Conservation (phyloP, 2,329 filamentous ascomycete species). For the Ceratocystiopsis minuta region DNA sequence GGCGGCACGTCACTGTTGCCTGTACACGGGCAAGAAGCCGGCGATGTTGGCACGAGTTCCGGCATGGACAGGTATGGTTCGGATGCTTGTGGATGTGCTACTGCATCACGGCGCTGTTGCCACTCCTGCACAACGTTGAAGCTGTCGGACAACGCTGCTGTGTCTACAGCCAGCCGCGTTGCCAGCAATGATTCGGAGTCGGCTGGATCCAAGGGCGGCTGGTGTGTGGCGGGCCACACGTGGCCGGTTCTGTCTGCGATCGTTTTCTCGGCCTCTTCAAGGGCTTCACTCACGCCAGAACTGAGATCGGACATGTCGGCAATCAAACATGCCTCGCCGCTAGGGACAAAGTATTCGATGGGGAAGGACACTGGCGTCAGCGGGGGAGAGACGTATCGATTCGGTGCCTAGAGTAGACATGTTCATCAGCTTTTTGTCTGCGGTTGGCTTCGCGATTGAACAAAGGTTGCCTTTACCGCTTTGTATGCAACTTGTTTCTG, state of each 20-base stretch:
- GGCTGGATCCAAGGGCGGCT: neutral
- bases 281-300: conserved; percentile 5
- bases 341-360: conserved; percentile 1
- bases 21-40: no score
- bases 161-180: neutral
- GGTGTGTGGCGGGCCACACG: neutral
- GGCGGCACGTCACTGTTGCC: no score
- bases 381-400: conserved; percentile 3
- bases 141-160: neutral
- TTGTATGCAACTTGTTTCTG: neutral
- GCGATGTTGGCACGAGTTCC: no score
- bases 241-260: neutral
- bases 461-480: no score
- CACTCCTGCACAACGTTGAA: no score
- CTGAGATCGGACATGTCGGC: conserved; percentile 7
- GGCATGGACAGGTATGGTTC: no score
- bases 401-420: neutral
- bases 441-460: no score
- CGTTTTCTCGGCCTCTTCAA: conserved; percentile 1
- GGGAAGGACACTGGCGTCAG: conserved; percentile 1
- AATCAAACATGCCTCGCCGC: conserved; percentile 3
- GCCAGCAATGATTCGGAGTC: no score
- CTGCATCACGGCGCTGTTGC: no score
- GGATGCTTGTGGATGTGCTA: no score
- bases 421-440: neutral